Conservation (phyloP, 164 flowering plant species). For the Vitis labrusca region DNA sequence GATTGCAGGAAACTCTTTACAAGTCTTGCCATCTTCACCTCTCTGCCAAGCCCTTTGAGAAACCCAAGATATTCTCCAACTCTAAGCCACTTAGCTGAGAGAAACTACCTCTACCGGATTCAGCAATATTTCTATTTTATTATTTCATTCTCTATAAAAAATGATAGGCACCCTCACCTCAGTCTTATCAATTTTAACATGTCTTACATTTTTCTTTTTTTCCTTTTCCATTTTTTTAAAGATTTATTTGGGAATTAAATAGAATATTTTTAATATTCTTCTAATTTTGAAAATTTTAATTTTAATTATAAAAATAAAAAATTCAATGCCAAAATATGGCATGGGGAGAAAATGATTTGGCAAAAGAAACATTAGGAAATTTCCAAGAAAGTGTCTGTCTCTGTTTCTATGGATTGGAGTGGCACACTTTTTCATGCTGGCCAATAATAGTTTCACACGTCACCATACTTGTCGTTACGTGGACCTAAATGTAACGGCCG, state of each 20-base stretch:
- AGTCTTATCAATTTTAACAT: too few relatives aligned
- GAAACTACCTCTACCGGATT: background rate
- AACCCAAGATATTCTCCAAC: background rate
- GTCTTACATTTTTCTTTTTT: too few relatives aligned
- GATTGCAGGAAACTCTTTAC: slow-evolving; percentile 42
- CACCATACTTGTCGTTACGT: slow-evolving; percentile 1
- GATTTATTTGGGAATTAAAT: background rate
- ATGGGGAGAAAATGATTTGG: background rate
- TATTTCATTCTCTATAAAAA: too few relatives aligned
- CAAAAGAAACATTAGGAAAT: slow-evolving; percentile 1
- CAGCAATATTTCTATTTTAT: background rate
- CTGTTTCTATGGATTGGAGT: slow-evolving; percentile 2
- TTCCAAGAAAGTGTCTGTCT: slow-evolving; percentile 6
- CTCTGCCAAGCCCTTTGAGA: background rate
- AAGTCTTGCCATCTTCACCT: slow-evolving; percentile 33
- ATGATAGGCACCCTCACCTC: too few relatives aligned
- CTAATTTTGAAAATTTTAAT: background rate
- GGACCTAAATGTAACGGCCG: background rate
- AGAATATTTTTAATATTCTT: background rate
- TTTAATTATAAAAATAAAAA: background rate
- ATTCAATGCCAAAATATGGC: background rate
- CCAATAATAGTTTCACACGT: background rate
- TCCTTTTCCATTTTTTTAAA: too few relatives aligned
- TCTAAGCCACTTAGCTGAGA: background rate
- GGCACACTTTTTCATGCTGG: background rate